Percentiles rank a stretch among this genome's conserved stretches.
Evolutionary conservation across 345 rosid species (phyloP).

Genomic region (Durio zibethinus): DNA sequence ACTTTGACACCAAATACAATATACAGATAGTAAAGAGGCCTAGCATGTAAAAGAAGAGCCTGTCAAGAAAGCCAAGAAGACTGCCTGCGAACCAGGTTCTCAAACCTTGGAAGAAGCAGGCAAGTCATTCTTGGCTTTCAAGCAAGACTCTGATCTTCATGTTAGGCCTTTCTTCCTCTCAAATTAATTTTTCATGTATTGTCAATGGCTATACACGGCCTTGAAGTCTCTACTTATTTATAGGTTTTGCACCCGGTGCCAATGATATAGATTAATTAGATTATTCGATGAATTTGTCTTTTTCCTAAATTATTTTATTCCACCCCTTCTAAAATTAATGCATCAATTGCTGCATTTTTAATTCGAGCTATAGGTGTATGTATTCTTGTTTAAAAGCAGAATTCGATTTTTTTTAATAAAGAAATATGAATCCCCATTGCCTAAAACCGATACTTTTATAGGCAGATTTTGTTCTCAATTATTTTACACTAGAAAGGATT

Average conservation of each 20-base stretch:
- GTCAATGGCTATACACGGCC: neutral
- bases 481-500: too few relatives aligned
- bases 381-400: too few relatives aligned
- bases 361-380: too few relatives aligned
- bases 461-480: too few relatives aligned
- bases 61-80: constrained; percentile 7
- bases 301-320: neutral
- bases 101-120: neutral
- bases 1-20: neutral
- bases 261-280: neutral
- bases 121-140: constrained; percentile 18
- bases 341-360: too few relatives aligned
- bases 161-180: neutral
- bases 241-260: neutral
- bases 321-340: too few relatives aligned
- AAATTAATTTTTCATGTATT: neutral
- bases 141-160: neutral
- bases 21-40: neutral
- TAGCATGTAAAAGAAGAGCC: neutral
- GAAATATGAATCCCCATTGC: too few relatives aligned
- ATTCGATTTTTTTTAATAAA: too few relatives aligned
- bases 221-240: neutral
- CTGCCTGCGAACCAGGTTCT: neutral
- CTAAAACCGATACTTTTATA: too few relatives aligned
- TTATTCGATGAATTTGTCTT: neutral